Percentiles rank a stretch among this genome's conserved stretches.
These are phyloP conservation scores for Kuraishia ogatae DNA, from an alignment of 805 yeast species.

Conservation along the genomic window DNA sequence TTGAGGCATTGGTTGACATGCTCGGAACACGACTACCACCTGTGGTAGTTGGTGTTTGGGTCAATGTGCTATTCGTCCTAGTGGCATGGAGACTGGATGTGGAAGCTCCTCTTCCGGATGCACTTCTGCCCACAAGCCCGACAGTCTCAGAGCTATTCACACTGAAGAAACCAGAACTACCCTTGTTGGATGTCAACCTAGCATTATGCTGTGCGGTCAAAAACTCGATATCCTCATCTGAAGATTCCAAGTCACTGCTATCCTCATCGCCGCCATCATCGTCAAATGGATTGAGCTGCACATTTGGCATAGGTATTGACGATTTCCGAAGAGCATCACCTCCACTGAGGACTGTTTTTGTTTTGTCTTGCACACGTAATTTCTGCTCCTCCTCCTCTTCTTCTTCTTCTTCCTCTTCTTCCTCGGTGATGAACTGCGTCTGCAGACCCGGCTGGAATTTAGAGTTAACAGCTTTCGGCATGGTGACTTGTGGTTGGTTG, in stretches of 20 bases:
- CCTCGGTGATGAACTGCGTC: constrained; percentile 2
- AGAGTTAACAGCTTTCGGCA: background rate
- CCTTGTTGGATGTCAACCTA: background rate
- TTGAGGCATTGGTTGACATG: background rate
- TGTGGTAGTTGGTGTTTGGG: background rate
- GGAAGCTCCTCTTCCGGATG: background rate
- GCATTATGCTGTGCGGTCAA: constrained; percentile 1
- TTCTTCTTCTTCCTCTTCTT: constrained; percentile 2
- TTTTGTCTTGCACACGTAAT: background rate
- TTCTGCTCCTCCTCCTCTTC: background rate
- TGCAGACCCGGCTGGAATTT: constrained; percentile 4
- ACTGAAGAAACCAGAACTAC: background rate
- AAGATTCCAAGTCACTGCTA: background rate
- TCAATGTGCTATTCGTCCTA: background rate
- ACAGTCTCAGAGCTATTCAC: background rate
- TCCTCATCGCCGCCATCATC: constrained; percentile 2
- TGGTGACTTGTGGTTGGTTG: background rate
- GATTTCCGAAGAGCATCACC: background rate
- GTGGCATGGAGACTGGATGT: background rate
- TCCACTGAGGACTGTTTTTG: background rate
- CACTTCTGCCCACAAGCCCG: background rate
- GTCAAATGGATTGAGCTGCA: background rate
- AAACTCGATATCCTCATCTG: constrained; percentile 2
- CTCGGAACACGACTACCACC: background rate
- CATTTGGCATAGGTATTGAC: background rate